phyloP scores from a whole-genome alignment of 2,329 filamentous ascomycete species.

The Trichoderma atrobrunneum region DNA sequence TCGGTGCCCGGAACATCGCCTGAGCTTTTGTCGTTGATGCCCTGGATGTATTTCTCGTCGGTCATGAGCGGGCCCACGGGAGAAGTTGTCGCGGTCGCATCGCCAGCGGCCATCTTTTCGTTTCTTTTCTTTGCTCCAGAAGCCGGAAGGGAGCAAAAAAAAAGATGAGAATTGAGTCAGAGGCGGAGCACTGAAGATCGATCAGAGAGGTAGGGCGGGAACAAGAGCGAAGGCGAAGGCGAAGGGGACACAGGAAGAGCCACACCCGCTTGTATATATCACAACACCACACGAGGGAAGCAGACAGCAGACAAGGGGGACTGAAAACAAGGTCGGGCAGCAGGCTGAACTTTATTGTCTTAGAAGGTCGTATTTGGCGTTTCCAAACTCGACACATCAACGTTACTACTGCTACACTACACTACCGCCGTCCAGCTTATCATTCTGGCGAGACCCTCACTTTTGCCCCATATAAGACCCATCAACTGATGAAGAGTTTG shows the following conservation, averaged over 20 bases:
- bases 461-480: constrained; percentile 16
- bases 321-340: background rate
- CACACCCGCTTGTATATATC: background rate
- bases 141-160: background rate
- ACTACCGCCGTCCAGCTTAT: constrained; percentile 13
- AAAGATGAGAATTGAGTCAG: background rate
- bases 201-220: background rate
- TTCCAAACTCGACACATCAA: constrained; percentile 16
- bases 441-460: constrained; percentile 17
- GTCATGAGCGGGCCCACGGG: constrained; percentile 18
- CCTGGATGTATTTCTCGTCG: constrained; percentile 30
- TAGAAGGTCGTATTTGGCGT: background rate
- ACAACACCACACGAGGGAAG: background rate
- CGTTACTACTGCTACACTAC: constrained; percentile 17
- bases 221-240: background rate
- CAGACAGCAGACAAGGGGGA: background rate
- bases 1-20: constrained; percentile 25
- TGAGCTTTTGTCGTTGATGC: constrained; percentile 29
- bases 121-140: background rate
- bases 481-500: constrained; percentile 16
- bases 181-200: background rate
- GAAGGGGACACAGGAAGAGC: background rate
- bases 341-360: constrained; percentile 4
- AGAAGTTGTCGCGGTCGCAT: constrained; percentile 7
- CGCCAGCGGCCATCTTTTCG: constrained; percentile 17